Base-by-base conservation (phyloP, 2,329 filamentous ascomycete species). In the Neofusicoccum umdonicola region DNA sequence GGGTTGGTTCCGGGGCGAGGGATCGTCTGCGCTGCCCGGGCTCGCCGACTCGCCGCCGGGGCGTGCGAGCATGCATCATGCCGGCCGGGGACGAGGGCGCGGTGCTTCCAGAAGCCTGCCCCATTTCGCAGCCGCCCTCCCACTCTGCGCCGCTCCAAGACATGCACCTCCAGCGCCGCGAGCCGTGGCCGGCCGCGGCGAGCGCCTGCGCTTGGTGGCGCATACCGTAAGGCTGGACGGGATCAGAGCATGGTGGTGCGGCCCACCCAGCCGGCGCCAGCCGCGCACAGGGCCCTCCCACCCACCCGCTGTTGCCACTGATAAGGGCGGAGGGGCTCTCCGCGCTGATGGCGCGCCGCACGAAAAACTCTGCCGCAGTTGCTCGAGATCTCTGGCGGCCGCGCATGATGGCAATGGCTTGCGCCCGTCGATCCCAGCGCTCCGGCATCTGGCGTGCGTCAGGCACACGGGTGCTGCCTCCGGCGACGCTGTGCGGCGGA, bases 61-160 rank as follows among this genome's bases (percentile, higher is more conserved):
- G 27, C 4, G 27, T 31, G 27, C 27, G 7, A 17, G 15, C 50
- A 37, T 45, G 56, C 42, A 17, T 15, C 22, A 37, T 44, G 47
- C 22, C 17, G 9, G 27, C 27, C 6, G 27, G 4, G 27, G 27
- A 7, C 27, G 27, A 31, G 27, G 27, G 47, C 42, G 13, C 9
- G 8, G 41, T 9, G 13, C 37, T 63, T 63, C 61, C 31, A 52
- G 61, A 63, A 63, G 48, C 61, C 61, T 63, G 61, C 61, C 61
- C 31, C 27, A 45, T 54, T 42, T 22, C 48, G 35, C 48, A n/a
- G 27, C 27, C 42, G 13, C 42, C 42, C 31, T 60, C 42, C 56
- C 56, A 60, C 56, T 39, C 42, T 47, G 2, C 56, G 15, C 15
- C 27, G 4, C 19, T 44, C 22, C 54, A 35, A n/a, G 27, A 27